These are phyloP conservation scores for Hemisphaericaspora nanyangensis DNA, from an alignment of 805 yeast genomes.

Conservation along the genomic window DNA sequence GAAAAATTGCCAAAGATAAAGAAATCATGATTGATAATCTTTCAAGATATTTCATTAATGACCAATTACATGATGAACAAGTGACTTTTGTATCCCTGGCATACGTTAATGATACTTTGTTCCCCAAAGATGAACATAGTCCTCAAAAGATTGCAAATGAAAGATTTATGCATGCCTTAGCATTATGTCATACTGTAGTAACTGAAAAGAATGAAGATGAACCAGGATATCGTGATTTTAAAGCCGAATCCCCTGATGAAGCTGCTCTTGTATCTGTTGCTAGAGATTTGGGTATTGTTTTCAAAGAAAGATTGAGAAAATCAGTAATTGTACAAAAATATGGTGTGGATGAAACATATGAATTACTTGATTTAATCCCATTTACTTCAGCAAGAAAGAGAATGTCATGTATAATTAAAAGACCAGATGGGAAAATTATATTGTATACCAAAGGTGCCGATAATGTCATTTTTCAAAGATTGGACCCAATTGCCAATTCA, in stretches of 20 bases:
- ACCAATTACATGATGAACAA: conserved; percentile 46
- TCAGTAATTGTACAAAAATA: conserved; percentile 41
- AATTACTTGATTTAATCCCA: conserved; percentile 53
- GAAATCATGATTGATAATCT: conserved; percentile 46
- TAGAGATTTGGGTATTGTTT: conserved; percentile 65
- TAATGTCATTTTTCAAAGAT: conserved; percentile 52
- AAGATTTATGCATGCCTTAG: conserved; percentile 59
- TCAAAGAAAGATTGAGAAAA: conserved; percentile 51
- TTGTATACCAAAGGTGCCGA: conserved; percentile 75
- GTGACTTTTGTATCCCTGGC: conserved; percentile 63
- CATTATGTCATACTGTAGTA: conserved; percentile 73
- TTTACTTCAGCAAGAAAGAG: conserved; percentile 73
- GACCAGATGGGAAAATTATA: conserved; percentile 38
- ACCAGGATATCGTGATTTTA: conserved; percentile 44
- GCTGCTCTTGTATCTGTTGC: conserved; percentile 77
- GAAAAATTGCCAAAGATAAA: conserved; percentile 40
- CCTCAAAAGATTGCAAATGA: conserved; percentile 47
- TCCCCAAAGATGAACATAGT: conserved; percentile 20
- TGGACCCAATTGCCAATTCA: conserved; percentile 27
- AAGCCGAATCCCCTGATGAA: conserved; percentile 84
- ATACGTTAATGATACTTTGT: conserved; percentile 50
- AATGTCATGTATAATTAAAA: conserved; percentile 67
- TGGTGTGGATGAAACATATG: conserved; percentile 44
- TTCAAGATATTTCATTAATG: conserved; percentile 28
- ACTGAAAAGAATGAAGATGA: conserved; percentile 48